A percentile compares a stretch with the other conserved stretches of the same genome.
Conservation (phyloP, 169 alveolate species). For the Perkinsus chesapeaki region DNA sequence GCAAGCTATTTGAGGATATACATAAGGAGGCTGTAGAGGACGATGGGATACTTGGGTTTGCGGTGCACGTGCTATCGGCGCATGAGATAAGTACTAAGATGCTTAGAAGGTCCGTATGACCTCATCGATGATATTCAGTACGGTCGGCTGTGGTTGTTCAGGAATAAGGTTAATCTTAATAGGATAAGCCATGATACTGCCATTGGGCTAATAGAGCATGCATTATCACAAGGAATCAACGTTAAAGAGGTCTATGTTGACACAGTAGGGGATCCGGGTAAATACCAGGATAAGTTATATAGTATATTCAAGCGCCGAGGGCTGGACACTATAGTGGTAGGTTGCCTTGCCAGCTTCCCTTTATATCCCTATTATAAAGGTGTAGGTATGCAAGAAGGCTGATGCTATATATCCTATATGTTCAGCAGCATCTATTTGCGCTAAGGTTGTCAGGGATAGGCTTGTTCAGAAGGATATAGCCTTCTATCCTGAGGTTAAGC, state of each 20-base stretch:
- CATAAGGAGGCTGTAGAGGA: not conserved
- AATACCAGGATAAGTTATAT: slow-evolving; percentile 44
- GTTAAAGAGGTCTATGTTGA: slow-evolving; percentile 53
- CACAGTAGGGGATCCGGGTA: slow-evolving; percentile 78
- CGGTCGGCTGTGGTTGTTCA: slow-evolving; percentile 9
- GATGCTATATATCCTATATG: slow-evolving; percentile 87
- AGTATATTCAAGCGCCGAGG: slow-evolving; percentile 19
- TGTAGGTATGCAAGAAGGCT: slow-evolving; percentile 65
- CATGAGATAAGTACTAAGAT: slow-evolving; percentile 66
- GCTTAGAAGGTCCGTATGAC: slow-evolving; percentile 48
- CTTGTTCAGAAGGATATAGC: slow-evolving; percentile 11
- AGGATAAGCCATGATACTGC: slow-evolving; percentile 78
- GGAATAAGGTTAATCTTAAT: slow-evolving; percentile 68
- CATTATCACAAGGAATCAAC: slow-evolving; percentile 12
- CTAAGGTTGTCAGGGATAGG: slow-evolving; percentile 91
- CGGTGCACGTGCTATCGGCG: slow-evolving; percentile 59
- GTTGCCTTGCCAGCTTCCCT: not conserved
- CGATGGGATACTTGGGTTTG: slow-evolving; percentile 50
- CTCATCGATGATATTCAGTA: not conserved
- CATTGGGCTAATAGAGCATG: slow-evolving; percentile 56
- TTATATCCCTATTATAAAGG: not conserved
- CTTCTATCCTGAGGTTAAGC: not conserved
- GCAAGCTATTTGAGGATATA: slow-evolving; percentile 3
- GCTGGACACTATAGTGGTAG: not conserved
- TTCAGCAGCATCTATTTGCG: slow-evolving; percentile 92